Conservation (phyloP, 1,284 basidiomycete species). For the Trichosporon sp. region DNA sequence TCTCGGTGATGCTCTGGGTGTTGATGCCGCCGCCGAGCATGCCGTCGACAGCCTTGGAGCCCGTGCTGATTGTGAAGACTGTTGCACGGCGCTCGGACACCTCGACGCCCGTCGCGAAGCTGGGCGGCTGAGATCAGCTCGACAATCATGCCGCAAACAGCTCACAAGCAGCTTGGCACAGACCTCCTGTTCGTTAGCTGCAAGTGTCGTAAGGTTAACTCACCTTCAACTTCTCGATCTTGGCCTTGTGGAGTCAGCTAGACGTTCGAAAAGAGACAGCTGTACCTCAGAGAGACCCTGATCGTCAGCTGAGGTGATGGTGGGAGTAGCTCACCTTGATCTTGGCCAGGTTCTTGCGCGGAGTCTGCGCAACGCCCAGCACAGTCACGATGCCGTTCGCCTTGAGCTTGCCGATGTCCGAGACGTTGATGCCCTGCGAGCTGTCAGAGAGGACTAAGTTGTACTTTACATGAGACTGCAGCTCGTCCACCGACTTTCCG, state of each 20-base stretch:
- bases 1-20: constrained; percentile 84
- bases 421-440: constrained; percentile 82
- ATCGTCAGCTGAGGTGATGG: background rate
- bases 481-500: constrained; percentile 75
- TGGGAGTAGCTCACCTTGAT: constrained; percentile 68
- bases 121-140: constrained; percentile 66
- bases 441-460: background rate
- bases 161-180: constrained; percentile 76
- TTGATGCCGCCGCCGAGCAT: constrained; percentile 84
- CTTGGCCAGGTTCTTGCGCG: constrained; percentile 80
- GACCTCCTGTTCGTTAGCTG: constrained; percentile 66
- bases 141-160: background rate
- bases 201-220: constrained; percentile 18
- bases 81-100: constrained; percentile 78
- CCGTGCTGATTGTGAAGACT: constrained; percentile 78
- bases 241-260: constrained; percentile 61
- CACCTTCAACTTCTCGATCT: constrained; percentile 93
- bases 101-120: constrained; percentile 85
- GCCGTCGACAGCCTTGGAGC: constrained; percentile 84
- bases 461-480: constrained; percentile 76
- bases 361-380: constrained; percentile 65
- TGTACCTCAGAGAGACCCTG: constrained; percentile 52
- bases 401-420: constrained; percentile 91
- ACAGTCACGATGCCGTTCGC: constrained; percentile 60
- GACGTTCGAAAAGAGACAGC: background rate